These are phyloP conservation scores for Zangia roseola DNA, from an alignment of 768 basidiomycete genomes.

Conservation along the genomic window DNA sequence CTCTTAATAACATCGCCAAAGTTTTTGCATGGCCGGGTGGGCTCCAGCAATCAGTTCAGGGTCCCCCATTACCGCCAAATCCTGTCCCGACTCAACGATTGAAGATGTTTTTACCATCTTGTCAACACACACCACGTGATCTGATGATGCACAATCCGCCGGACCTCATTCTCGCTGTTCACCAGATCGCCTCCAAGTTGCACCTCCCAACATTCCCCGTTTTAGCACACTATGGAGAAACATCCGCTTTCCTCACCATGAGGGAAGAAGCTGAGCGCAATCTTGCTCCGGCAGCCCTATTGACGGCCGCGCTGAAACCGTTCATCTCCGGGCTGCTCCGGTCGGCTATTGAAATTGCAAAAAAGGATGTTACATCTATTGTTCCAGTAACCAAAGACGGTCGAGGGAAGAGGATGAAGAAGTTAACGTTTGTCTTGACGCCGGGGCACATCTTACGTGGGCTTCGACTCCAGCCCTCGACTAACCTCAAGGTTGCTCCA, in stretches of 20 bases:
- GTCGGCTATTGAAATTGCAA: conserved; percentile 32
- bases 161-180: conserved; percentile 30
- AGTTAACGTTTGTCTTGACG: conserved; percentile 31
- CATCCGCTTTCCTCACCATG: conserved; percentile 7
- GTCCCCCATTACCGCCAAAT: conserved; percentile 1
- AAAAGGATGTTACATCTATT: conserved; percentile 30
- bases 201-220: conserved; percentile 22
- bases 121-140: conserved; percentile 23
- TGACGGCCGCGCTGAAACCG: conserved; percentile 33
- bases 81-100: conserved; percentile 1
- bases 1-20: conserved; percentile 18
- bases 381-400: conserved; percentile 15
- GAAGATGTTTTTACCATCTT: conserved; percentile 7
- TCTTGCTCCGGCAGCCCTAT: conserved; percentile 38
- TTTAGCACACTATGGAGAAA: conserved; percentile 6
- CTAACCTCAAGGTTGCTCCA: not conserved
- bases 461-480: conserved; percentile 17
- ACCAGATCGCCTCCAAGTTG: conserved; percentile 19
- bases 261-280: conserved; percentile 19
- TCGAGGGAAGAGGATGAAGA: conserved; percentile 24
- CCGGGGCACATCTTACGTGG: conserved; percentile 43
- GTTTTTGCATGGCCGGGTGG: conserved; percentile 14
- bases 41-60: conserved; percentile 16
- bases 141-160: conserved; percentile 22
- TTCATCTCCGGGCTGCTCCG: conserved; percentile 35